Conservation (phyloP, 306 rosid species). For the Alnus glutinosa region DNA sequence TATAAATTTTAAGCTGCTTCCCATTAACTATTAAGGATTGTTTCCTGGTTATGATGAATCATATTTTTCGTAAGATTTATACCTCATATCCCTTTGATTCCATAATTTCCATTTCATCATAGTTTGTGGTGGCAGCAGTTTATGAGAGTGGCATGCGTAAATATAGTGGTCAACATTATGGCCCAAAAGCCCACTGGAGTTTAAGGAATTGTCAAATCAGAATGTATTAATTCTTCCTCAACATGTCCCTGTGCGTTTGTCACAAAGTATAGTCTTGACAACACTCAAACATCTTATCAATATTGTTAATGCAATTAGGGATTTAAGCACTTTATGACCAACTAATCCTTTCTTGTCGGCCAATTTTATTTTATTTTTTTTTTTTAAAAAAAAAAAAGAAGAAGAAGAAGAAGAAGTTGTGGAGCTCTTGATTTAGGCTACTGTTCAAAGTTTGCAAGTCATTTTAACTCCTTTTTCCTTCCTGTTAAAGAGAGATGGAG, state of each 20-base stretch:
- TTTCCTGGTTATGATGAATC: neutral
- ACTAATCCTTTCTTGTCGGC: conserved; percentile 8
- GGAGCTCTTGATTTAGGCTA: neutral
- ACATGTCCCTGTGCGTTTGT: neutral
- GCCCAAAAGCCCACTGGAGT: neutral
- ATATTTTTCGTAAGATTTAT: neutral
- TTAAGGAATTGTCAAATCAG: conserved; percentile 10
- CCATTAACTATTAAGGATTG: too few species aligned
- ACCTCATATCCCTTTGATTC: neutral
- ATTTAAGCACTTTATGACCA: neutral
- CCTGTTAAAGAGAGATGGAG: neutral
- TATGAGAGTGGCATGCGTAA: neutral
- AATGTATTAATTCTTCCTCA: neutral
- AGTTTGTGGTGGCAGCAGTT: neutral
- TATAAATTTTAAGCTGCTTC: neutral
- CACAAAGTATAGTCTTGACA: neutral
- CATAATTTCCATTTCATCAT: neutral
- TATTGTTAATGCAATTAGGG: neutral
- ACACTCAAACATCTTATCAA: neutral
- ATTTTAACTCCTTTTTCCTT: neutral
- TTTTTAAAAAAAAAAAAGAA: neutral
- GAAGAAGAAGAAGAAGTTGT: neutral
- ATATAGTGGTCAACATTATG: neutral
- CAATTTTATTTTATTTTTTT: too few species aligned
- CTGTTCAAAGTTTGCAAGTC: neutral